Evolutionary conservation across 2,329 filamentous ascomycete genomes (phyloP).

Genomic region (Ophiocordyceps polyrhachis-furcata): DNA sequence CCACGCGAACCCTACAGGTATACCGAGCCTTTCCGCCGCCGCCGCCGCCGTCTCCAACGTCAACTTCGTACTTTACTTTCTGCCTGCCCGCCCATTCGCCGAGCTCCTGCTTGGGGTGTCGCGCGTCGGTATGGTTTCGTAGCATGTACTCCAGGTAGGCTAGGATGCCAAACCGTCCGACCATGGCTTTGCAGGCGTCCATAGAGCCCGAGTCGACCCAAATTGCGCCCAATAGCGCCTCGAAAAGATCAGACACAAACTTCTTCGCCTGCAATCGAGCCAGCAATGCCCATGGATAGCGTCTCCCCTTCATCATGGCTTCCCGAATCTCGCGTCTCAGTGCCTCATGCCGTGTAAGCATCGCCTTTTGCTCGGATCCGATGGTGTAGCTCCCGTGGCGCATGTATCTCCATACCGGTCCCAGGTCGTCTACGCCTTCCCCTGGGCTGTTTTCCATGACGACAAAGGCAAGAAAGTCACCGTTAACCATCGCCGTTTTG

Average conservation of each 20-base stretch:
- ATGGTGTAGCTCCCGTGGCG: slow-evolving; percentile 34
- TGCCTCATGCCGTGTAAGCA: slow-evolving; percentile 23
- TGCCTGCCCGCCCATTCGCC: slow-evolving; percentile 34
- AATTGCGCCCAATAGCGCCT: slow-evolving; percentile 62
- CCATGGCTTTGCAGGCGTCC: slow-evolving; percentile 36
- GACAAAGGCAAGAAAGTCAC: slow-evolving; percentile 59
- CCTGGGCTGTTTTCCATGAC: slow-evolving; percentile 31
- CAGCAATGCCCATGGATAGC: slow-evolving; percentile 65
- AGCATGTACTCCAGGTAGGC: slow-evolving; percentile 43
- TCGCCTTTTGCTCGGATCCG: slow-evolving; percentile 22
- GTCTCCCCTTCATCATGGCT: slow-evolving; percentile 26
- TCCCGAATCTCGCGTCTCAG: slow-evolving; percentile 29
- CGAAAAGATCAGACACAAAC: slow-evolving; percentile 68
- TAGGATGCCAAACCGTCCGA: slow-evolving; percentile 47
- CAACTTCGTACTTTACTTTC: slow-evolving; percentile 33
- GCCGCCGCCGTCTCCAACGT: slow-evolving; percentile 6
- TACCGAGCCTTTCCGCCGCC: slow-evolving; percentile 12
- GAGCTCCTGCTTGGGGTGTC: slow-evolving; percentile 51
- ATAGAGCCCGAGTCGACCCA: slow-evolving; percentile 62
- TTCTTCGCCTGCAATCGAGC: slow-evolving; percentile 49
- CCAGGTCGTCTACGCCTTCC: slow-evolving; percentile 6
- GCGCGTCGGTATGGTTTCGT: slow-evolving; percentile 33
- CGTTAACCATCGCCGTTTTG: slow-evolving; percentile 62
- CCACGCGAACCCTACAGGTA: slow-evolving; percentile 30
- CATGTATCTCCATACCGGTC: slow-evolving; percentile 52